These are phyloP conservation scores for Chaetomium tenue DNA, from an alignment of 495 filamentous ascomycete species.

Conservation along the genomic window DNA sequence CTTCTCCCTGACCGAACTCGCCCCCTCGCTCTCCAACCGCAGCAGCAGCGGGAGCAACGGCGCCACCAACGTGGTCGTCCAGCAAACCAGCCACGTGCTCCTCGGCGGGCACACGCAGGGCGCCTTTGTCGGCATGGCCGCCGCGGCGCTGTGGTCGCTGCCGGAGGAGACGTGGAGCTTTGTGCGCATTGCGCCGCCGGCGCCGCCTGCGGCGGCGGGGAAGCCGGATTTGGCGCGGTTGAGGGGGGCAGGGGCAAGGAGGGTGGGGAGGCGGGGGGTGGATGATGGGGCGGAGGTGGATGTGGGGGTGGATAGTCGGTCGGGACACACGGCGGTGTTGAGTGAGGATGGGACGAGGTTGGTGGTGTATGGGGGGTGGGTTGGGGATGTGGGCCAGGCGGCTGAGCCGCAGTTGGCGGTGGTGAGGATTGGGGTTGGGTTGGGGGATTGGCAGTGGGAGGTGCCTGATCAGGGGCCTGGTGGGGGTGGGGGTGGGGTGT, in stretches of 20 bases:
- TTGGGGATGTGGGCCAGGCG: conserved; percentile 69
- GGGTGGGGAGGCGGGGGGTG: background rate
- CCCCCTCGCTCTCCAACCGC: conserved; percentile 55
- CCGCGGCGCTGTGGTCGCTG: conserved; percentile 79
- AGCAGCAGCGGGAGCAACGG: conserved; percentile 48
- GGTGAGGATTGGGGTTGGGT: conserved; percentile 66
- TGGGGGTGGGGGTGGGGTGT: conserved; percentile 65
- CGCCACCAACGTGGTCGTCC: conserved; percentile 42
- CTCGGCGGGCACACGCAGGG: conserved; percentile 79
- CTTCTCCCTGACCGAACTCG: conserved; percentile 72
- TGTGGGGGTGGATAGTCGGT: conserved; percentile 65
- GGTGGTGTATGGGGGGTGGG: conserved; percentile 85
- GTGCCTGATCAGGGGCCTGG: conserved; percentile 53
- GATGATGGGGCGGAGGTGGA: conserved; percentile 17
- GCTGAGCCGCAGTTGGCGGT: conserved; percentile 79
- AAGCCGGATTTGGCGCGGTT: conserved; percentile 14
- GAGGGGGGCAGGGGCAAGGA: too few species aligned
- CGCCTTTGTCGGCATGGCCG: conserved; percentile 92
- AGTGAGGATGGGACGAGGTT: conserved; percentile 71
- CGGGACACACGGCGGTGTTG: conserved; percentile 80
- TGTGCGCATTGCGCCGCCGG: conserved; percentile 55
- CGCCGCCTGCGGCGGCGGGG: background rate
- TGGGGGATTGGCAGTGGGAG: conserved; percentile 75
- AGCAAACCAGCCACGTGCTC: conserved; percentile 74
- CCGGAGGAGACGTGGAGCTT: conserved; percentile 87